Evolutionary conservation across 495 filamentous ascomycete species (phyloP).

Genomic region (Ramalina intermedia): DNA sequence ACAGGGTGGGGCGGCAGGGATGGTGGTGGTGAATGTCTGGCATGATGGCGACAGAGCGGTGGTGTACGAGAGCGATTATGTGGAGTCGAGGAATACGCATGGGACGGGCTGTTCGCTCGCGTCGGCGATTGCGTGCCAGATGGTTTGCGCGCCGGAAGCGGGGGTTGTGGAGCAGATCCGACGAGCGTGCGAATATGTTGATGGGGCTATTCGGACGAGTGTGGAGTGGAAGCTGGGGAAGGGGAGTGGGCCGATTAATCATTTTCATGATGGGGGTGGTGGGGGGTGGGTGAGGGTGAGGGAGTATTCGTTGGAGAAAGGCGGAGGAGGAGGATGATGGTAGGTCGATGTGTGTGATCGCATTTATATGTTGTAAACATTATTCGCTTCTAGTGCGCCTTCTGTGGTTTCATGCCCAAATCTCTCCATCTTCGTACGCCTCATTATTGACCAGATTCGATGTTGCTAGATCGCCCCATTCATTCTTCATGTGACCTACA

Average conservation of each 20-base stretch:
- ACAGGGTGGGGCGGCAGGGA: constrained; percentile 68
- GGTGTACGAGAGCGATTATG: constrained; percentile 52
- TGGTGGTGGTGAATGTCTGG: constrained; percentile 72
- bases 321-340: too few species aligned
- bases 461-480: too few species aligned
- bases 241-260: constrained; percentile 83
- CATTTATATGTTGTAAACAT: too few species aligned
- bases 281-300: background rate
- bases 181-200: constrained; percentile 62
- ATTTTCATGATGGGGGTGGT: constrained; percentile 47
- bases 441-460: too few species aligned
- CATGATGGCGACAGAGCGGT: constrained; percentile 37
- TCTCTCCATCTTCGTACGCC: too few species aligned
- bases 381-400: too few species aligned
- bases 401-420: too few species aligned
- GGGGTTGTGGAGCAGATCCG: constrained; percentile 49
- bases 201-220: constrained; percentile 69
- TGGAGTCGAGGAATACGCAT: constrained; percentile 69
- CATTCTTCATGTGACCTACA: too few species aligned
- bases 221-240: constrained; percentile 44
- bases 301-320: background rate
- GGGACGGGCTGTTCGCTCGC: constrained; percentile 92
- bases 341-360: too few species aligned
- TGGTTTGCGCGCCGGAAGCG: constrained; percentile 56
- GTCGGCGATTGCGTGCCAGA: constrained; percentile 79